Evolutionary conservation across 805 yeast genomes (phyloP).

Genomic region (Yarrowia phangngaensis): DNA sequence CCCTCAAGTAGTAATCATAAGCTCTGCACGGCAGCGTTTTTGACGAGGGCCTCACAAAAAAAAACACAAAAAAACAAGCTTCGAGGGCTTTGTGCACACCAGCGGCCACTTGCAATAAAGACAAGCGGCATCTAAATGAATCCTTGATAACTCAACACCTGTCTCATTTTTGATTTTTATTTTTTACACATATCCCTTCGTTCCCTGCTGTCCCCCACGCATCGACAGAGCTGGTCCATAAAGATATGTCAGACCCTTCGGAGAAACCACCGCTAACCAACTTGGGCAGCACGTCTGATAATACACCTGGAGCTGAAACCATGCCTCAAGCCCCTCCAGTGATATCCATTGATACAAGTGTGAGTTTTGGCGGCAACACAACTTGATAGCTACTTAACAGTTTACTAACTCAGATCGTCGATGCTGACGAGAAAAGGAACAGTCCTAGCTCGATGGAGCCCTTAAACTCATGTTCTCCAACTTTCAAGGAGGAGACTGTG

Average conservation of each 20-base stretch:
- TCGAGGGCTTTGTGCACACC: no score
- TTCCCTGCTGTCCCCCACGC: not conserved
- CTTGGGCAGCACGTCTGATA: not conserved
- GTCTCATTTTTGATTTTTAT: no score
- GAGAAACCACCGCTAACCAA: slow-evolving; percentile 5
- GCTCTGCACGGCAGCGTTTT: no score
- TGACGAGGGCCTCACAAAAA: no score
- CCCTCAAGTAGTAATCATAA: no score
- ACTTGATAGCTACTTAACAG: no score
- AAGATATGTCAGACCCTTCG: slow-evolving; percentile 12
- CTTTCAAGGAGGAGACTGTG: slow-evolving; percentile 11
- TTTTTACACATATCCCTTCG: no score
- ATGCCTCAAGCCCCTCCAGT: slow-evolving; percentile 20
- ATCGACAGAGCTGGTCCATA: not conserved
- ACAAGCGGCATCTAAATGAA: no score
- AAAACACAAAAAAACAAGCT: no score
- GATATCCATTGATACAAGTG: slow-evolving; percentile 26
- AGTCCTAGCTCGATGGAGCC: slow-evolving; percentile 7
- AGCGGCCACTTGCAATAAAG: no score
- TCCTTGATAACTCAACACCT: no score
- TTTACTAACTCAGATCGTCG: slow-evolving; percentile 21
- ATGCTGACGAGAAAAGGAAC: slow-evolving; percentile 11
- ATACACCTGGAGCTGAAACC: slow-evolving; percentile 7
- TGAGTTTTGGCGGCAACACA: no score
- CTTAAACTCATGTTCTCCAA: slow-evolving; percentile 6